phyloP scores from a whole-genome alignment of 257 asterid species.

The Dorcoceras hygrometricum region DNA sequence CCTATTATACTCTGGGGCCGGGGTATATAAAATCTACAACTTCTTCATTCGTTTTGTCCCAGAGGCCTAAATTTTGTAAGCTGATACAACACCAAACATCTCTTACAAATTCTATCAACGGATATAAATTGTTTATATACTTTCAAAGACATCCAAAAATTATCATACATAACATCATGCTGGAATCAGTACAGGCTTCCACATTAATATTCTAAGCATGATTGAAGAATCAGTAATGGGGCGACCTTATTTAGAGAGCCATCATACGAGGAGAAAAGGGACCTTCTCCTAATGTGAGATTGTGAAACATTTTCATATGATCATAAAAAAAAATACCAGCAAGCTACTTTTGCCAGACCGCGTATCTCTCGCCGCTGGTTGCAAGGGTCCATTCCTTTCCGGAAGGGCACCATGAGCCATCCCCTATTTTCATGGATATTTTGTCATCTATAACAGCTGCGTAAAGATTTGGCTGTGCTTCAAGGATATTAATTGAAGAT shows the following conservation, averaged over 20 bases:
- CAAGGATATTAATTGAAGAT: constrained; percentile 57
- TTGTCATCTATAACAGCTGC: constrained; percentile 83
- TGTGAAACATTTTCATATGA: neutral
- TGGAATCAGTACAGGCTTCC: neutral
- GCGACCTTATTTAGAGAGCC: constrained; percentile 27
- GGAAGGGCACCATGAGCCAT: constrained; percentile 84
- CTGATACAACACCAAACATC: no score
- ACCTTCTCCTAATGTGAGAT: neutral
- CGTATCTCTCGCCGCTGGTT: constrained; percentile 75
- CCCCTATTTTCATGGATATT: constrained; percentile 83
- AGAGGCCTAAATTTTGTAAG: no score
- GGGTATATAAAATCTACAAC: no score
- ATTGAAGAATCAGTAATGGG: neutral
- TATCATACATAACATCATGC: neutral
- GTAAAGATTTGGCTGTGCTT: constrained; percentile 74
- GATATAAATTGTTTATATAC: no score
- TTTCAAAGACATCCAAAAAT: neutral
- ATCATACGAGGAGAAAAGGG: neutral
- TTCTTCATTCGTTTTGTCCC: no score
- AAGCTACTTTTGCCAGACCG: constrained; percentile 74
- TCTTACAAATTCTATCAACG: no score
- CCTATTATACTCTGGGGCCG: no score
- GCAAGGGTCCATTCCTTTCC: constrained; percentile 85
- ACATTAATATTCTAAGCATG: constrained; percentile 1
- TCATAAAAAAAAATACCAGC: neutral